Percentiles rank a stretch among this genome's conserved stretches.
Evolutionary conservation across 2,329 filamentous ascomycete genomes (phyloP).

Genomic region (Dryadomyces quercus-mongolicae): DNA sequence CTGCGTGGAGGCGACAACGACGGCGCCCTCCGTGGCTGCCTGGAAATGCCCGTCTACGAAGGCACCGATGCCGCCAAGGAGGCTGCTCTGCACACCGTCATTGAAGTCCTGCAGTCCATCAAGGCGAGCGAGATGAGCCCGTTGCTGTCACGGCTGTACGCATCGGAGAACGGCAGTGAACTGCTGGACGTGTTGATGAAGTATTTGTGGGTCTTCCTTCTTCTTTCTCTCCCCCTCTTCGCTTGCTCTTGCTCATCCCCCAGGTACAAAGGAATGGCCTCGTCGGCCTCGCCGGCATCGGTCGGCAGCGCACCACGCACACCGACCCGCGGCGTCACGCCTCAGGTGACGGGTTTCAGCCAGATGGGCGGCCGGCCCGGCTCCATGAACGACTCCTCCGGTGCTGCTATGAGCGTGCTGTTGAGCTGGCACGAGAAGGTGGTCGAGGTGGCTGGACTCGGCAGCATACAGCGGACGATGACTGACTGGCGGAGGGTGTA

Average conservation of each 20-base stretch:
- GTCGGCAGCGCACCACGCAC: slow-evolving; percentile 30
- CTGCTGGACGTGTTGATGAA: slow-evolving; percentile 92
- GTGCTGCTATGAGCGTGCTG: slow-evolving; percentile 88
- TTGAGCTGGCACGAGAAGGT: slow-evolving; percentile 99
- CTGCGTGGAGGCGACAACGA: slow-evolving; percentile 77
- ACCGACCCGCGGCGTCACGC: slow-evolving; percentile 39
- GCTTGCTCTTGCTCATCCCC: neutral
- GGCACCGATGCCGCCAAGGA: slow-evolving; percentile 53
- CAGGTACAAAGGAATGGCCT: slow-evolving; percentile 85
- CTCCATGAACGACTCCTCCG: slow-evolving; percentile 52
- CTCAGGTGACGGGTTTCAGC: slow-evolving; percentile 79
- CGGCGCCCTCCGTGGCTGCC: slow-evolving; percentile 69
- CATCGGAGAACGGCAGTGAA: slow-evolving; percentile 67
- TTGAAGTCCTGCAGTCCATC: slow-evolving; percentile 91
- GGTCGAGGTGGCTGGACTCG: slow-evolving; percentile 82
- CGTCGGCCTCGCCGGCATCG: slow-evolving; percentile 20
- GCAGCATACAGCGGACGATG: slow-evolving; percentile 89
- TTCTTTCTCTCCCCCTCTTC: neutral
- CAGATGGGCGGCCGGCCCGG: slow-evolving; percentile 53
- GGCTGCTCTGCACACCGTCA: slow-evolving; percentile 73
- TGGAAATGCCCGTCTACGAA: slow-evolving; percentile 75
- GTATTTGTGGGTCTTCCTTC: slow-evolving; percentile 59
- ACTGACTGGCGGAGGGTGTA: slow-evolving; percentile 88
- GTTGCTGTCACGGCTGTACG: slow-evolving; percentile 71
- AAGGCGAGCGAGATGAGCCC: slow-evolving; percentile 92